phyloP scores from a whole-genome alignment of 768 basidiomycete genomes.

The Podaxis rugospora region DNA sequence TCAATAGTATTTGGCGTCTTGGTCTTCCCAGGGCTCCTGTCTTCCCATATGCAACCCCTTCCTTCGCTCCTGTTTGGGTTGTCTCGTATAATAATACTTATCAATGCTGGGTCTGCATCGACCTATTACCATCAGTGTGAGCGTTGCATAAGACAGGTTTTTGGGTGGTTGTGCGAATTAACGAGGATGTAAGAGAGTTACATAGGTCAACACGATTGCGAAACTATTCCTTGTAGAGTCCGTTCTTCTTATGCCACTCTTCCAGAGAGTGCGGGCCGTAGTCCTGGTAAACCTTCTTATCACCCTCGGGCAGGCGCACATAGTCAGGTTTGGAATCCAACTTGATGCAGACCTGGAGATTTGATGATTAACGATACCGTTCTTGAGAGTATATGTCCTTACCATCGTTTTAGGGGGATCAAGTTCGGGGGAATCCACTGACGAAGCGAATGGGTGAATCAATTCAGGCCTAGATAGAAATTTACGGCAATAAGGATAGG shows the following conservation, averaged over 20 bases:
- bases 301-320: constrained; percentile 59
- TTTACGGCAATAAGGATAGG: background rate
- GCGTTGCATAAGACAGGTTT: too few species aligned
- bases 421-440: constrained; percentile 58
- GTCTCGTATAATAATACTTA: too few species aligned
- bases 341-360: constrained; percentile 38
- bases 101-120: too few species aligned
- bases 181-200: too few species aligned
- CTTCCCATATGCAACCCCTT: background rate
- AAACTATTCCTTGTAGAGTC: constrained; percentile 28
- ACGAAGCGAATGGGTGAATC: constrained; percentile 66
- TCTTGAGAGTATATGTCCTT: constrained; percentile 7
- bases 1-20: background rate
- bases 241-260: constrained; percentile 55
- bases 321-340: constrained; percentile 51
- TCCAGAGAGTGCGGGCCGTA: constrained; percentile 48
- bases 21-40: background rate
- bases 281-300: constrained; percentile 39
- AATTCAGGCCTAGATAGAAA: constrained; percentile 47
- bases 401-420: constrained; percentile 49
- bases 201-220: too few species aligned
- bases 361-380: background rate
- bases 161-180: too few species aligned
- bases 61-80: too few species aligned
- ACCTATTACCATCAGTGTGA: too few species aligned